phyloP scores from a whole-genome alignment of 768 basidiomycete species.

The Panaeolus cyanescens region DNA sequence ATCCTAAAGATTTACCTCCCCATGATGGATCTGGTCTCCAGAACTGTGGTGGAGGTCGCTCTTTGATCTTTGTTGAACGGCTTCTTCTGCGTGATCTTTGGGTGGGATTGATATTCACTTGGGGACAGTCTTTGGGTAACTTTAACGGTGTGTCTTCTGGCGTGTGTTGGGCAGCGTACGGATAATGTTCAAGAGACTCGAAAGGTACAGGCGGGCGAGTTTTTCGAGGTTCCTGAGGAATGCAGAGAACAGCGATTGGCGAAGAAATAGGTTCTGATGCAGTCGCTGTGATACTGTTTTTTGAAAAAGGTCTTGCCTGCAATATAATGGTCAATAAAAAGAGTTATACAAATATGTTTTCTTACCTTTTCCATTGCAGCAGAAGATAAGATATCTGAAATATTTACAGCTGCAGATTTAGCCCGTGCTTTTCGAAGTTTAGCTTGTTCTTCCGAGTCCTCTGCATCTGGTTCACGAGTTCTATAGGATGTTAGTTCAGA shows the following conservation, averaged over 20 bases:
- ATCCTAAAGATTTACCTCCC: conserved; percentile 42
- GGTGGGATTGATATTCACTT: conserved; percentile 18
- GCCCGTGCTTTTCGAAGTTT: conserved; percentile 40
- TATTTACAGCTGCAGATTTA: conserved; percentile 40
- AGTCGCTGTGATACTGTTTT: neutral
- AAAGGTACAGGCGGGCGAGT: conserved; percentile 43
- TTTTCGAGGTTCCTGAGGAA: conserved; percentile 30
- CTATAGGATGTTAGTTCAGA: conserved; percentile 24
- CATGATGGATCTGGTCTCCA: conserved; percentile 40
- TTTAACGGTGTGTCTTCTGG: neutral
- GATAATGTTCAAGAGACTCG: conserved; percentile 28
- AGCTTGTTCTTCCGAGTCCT: conserved; percentile 49
- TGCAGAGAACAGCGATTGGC: conserved; percentile 32
- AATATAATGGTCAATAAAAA: neutral
- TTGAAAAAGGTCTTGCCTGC: neutral
- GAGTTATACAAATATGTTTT: conserved; percentile 7
- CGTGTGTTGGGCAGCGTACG: conserved; percentile 26
- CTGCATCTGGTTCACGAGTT: conserved; percentile 48
- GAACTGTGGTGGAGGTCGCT: conserved; percentile 36
- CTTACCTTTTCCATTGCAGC: conserved; percentile 18
- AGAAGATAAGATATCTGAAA: conserved; percentile 20
- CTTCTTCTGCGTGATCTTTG: conserved; percentile 14
- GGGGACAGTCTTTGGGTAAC: conserved; percentile 17
- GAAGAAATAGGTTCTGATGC: conserved; percentile 1
- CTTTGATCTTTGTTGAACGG: conserved; percentile 10